Evolutionary conservation across 441 rosid genomes (phyloP).

Genomic region (Gossypium laxum): DNA sequence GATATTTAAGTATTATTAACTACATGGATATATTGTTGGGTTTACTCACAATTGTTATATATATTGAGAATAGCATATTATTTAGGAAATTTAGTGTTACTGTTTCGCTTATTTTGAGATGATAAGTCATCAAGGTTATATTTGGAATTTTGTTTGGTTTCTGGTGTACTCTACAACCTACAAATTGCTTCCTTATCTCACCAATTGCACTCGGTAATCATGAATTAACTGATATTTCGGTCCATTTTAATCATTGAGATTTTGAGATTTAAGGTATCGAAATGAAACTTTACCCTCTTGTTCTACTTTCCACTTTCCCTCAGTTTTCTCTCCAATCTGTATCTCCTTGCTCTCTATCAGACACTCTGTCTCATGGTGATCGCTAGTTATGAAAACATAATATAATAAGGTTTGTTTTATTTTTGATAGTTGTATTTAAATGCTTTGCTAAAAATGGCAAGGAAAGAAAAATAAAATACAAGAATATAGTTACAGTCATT

Average conservation of each 20-base stretch:
- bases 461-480: not conserved
- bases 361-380: not conserved
- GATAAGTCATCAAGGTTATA: not conserved
- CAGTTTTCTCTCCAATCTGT: not conserved
- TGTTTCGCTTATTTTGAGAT: not conserved
- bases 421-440: not conserved
- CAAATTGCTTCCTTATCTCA: not conserved
- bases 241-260: not conserved
- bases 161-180: not conserved
- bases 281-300: conserved; percentile 1
- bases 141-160: not conserved
- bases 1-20: not conserved
- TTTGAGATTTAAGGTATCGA: not conserved
- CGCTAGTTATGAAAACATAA: not conserved
- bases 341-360: not conserved
- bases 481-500: not conserved
- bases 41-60: not conserved
- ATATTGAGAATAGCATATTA: not conserved
- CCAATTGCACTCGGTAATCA: not conserved
- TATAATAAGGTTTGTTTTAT: not conserved
- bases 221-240: not conserved
- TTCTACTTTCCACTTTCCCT: not conserved
- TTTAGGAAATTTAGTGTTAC: not conserved
- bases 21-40: not conserved
- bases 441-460: not conserved